Percentiles rank a stretch among this genome's conserved stretches.
Evolutionary conservation across 805 yeast genomes (phyloP).

Genomic region (Kazachstania martiniae): DNA sequence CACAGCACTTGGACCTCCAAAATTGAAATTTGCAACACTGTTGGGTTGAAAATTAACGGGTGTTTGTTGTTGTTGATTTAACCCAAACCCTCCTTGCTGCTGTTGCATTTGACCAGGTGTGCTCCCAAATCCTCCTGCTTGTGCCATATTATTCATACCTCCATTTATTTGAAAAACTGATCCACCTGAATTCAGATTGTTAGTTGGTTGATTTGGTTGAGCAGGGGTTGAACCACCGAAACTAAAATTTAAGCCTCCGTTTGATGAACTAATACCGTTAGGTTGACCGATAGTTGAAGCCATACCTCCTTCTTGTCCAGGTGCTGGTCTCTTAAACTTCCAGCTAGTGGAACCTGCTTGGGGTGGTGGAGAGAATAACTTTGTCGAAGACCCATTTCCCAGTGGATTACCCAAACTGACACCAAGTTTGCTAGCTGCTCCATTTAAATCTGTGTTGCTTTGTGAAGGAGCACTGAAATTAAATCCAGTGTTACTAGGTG

Average conservation of each 20-base stretch:
- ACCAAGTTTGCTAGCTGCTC: too few species aligned
- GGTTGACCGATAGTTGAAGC: conserved; percentile 1
- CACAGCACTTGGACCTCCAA: conserved; percentile 10
- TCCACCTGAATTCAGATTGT: conserved; percentile 3
- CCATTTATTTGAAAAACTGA: conserved; percentile 5
- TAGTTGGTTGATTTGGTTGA: not conserved
- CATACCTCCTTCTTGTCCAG: not conserved
- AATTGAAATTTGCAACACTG: conserved; percentile 17
- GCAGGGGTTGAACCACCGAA: conserved; percentile 1
- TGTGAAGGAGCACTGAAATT: too few species aligned
- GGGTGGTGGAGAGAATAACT: conserved; percentile 1
- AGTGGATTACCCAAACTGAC: too few species aligned
- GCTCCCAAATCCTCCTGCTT: not conserved
- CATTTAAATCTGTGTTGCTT: too few species aligned
- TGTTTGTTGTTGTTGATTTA: conserved; percentile 1
- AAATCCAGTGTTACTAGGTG: too few species aligned
- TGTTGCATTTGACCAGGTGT: too few species aligned
- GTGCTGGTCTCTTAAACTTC: not conserved
- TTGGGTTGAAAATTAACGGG: conserved; percentile 13
- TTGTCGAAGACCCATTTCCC: too few species aligned
- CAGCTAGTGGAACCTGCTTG: not conserved
- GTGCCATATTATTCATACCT: not conserved
- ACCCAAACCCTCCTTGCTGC: too few species aligned
- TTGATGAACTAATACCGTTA: too few species aligned
- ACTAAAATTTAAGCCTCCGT: too few species aligned